Conservation (phyloP, 805 yeast genomes). For the Wickerhamiella sergipiensis region DNA sequence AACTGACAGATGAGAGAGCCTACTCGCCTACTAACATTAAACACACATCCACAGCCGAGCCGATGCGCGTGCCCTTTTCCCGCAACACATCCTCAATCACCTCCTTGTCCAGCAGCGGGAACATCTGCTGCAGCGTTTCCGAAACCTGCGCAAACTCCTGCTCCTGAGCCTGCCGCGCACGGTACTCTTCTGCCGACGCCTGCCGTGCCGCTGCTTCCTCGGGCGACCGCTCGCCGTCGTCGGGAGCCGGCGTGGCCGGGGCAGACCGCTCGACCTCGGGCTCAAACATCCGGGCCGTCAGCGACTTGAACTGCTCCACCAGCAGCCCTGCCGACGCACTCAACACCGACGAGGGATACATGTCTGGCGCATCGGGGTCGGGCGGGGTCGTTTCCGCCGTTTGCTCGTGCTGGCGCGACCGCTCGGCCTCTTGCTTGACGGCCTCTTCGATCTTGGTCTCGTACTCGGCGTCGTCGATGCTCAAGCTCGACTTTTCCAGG, state of each 20-base stretch:
- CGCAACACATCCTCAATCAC: constrained; percentile 56
- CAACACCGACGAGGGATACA: constrained; percentile 22
- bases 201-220: constrained; percentile 25
- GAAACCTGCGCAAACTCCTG: constrained; percentile 35
- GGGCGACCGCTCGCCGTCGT: constrained; percentile 12
- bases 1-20: too few species aligned
- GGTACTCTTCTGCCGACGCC: constrained; percentile 27
- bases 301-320: constrained; percentile 33
- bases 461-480: constrained; percentile 47
- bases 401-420: constrained; percentile 16
- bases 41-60: constrained; percentile 59
- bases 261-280: constrained; percentile 14
- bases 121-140: constrained; percentile 47
- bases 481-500: constrained; percentile 42
- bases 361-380: constrained; percentile 1
- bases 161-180: constrained; percentile 28
- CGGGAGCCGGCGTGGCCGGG: constrained; percentile 2
- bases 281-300: constrained; percentile 25
- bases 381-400: not conserved
- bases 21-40: too few species aligned
- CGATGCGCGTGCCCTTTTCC: constrained; percentile 53
- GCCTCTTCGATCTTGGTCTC: constrained; percentile 30
- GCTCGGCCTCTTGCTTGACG: constrained; percentile 28
- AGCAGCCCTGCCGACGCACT: constrained; percentile 35
- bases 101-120: constrained; percentile 58